Conservation (phyloP, 169 alveolate species). For the Amoebophrya sp. region DNA sequence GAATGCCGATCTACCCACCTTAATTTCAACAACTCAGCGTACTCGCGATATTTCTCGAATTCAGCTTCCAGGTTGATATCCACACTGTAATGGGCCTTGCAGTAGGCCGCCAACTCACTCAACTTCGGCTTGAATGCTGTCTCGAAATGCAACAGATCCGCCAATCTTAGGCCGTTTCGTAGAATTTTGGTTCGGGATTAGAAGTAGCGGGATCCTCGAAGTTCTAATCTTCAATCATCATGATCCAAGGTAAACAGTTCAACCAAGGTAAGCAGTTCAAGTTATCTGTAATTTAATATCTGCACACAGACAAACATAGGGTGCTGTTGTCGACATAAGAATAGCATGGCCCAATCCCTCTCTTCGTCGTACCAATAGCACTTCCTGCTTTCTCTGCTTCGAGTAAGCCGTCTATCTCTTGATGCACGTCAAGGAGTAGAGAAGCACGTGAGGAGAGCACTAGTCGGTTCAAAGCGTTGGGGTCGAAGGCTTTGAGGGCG, state of each 20-base stretch:
- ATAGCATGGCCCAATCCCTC: conserved; percentile 28
- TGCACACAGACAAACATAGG: neutral
- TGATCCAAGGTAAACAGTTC: neutral
- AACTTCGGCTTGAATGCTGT: neutral
- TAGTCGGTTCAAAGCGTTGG: neutral
- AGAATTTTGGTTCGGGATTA: neutral
- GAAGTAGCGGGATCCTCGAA: neutral
- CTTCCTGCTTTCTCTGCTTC: neutral
- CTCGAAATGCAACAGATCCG: neutral
- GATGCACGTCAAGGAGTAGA: conserved; percentile 71
- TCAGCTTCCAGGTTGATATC: neutral
- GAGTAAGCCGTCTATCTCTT: conserved; percentile 34
- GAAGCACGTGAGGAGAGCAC: conserved; percentile 80
- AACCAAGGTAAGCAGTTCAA: neutral
- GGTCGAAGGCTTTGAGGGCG: conserved; percentile 30
- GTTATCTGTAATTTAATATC: neutral
- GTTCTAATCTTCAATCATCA: neutral
- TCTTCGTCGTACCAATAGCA: conserved; percentile 18
- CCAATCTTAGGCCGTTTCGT: neutral
- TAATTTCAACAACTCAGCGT: neutral
- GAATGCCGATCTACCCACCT: neutral
- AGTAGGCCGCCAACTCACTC: neutral
- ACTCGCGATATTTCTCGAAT: conserved; percentile 32
- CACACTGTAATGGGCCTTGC: neutral
- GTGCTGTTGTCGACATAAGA: neutral